Evolutionary conservation across 345 rosid species (phyloP).

Genomic region (Litchi chinensis): DNA sequence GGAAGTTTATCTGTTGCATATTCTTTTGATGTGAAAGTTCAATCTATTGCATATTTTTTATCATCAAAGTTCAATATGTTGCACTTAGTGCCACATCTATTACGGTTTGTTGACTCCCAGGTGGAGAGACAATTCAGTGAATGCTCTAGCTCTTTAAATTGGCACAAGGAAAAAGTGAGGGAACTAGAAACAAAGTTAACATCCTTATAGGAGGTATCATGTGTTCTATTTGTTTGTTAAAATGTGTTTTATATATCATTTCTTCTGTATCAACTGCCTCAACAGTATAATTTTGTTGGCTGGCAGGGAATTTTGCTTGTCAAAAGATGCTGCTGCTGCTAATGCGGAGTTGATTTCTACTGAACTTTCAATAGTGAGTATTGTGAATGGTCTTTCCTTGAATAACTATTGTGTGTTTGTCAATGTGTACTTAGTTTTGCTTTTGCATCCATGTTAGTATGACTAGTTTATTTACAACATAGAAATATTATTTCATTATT

Average conservation of each 20-base stretch:
- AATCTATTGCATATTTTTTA: background rate
- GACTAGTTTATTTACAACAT: background rate
- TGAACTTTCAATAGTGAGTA: conserved; percentile 83
- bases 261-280: conserved; percentile 22
- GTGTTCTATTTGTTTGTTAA: conserved; percentile 5
- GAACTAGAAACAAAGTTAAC: conserved; percentile 61
- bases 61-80: background rate
- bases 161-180: conserved; percentile 77
- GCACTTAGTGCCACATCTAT: background rate
- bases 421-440: background rate
- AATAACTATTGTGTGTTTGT: background rate
- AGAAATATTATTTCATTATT: background rate
- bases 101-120: conserved; percentile 34
- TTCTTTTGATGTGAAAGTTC: too few species aligned
- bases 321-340: conserved; percentile 68
- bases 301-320: conserved; percentile 64
- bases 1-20: too few species aligned
- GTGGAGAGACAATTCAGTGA: conserved; percentile 57
- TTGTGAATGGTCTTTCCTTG: background rate
- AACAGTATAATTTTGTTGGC: conserved; percentile 22
- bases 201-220: conserved; percentile 66
- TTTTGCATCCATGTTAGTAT: background rate
- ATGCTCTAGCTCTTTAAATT: conserved; percentile 62
- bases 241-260: conserved; percentile 9
- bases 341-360: conserved; percentile 75